These are phyloP conservation scores for Candida caryicola DNA, from an alignment of 805 yeast genomes.

Conservation along the genomic window DNA sequence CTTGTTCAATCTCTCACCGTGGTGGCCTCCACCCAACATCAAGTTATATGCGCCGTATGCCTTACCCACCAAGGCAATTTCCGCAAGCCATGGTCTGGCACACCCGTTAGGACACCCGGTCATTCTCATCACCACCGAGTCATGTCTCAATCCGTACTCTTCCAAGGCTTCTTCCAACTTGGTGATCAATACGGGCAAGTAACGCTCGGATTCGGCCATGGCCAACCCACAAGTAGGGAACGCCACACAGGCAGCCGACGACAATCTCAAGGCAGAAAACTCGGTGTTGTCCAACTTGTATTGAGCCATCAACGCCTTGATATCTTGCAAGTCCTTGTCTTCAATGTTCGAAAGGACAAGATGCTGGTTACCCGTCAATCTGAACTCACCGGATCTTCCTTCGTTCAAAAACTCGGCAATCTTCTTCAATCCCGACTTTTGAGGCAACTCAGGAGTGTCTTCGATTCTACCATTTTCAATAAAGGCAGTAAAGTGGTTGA, in stretches of 20 bases:
- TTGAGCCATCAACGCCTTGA: constrained; percentile 63
- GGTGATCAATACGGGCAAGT: constrained; percentile 75
- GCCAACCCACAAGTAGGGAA: constrained; percentile 99
- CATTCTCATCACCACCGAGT: constrained; percentile 95
- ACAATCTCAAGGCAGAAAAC: constrained; percentile 78
- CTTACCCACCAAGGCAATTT: constrained; percentile 92
- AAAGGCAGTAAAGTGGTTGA: constrained; percentile 88
- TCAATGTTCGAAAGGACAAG: constrained; percentile 69
- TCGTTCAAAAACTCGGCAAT: constrained; percentile 68
- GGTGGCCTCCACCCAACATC: constrained; percentile 94
- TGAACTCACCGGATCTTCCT: constrained; percentile 73
- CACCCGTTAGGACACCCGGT: constrained; percentile 99
- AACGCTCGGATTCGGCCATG: constrained; percentile 97
- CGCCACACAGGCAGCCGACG: constrained; percentile 96
- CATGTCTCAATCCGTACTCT: constrained; percentile 90
- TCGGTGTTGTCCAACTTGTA: constrained; percentile 82
- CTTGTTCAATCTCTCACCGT: constrained; percentile 90
- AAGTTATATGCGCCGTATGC: constrained; percentile 91
- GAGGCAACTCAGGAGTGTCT: constrained; percentile 86
- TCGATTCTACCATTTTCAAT: constrained; percentile 96
- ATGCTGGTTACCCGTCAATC: constrained; percentile 96
- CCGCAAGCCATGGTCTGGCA: constrained; percentile 98
- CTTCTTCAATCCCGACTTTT: constrained; percentile 79
- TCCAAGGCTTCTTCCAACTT: constrained; percentile 86
- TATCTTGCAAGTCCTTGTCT: constrained; percentile 59